Percentiles rank a stretch among this genome's conserved stretches.
phyloP scores from a whole-genome alignment of 2,329 filamentous ascomycete species.

The Graphilbum sp. region DNA sequence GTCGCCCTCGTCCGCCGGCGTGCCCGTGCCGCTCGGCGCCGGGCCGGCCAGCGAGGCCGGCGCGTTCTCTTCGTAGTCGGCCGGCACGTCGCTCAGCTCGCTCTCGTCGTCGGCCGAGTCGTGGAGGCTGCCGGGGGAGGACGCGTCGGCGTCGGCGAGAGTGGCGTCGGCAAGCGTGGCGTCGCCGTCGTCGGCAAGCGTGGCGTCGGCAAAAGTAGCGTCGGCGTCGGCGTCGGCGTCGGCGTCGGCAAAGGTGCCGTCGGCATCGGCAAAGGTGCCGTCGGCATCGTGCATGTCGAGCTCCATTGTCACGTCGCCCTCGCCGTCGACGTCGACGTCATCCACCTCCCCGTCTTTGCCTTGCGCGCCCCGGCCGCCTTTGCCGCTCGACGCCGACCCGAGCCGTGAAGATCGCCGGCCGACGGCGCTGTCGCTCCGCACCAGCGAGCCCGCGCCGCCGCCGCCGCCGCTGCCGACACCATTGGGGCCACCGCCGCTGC shows the following conservation, averaged over 20 bases:
- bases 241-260: constrained; percentile 2
- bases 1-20: constrained; percentile 7
- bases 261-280: background rate
- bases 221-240: constrained; percentile 1
- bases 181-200: background rate
- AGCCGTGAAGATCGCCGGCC: constrained; percentile 21
- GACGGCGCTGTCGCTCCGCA: constrained; percentile 15
- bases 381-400: constrained; percentile 29
- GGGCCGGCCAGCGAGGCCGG: constrained; percentile 32
- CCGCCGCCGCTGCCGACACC: background rate
- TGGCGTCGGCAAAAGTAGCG: no score
- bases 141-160: constrained; percentile 13
- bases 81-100: constrained; percentile 48
- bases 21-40: constrained; percentile 12
- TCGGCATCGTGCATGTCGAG: constrained; percentile 17
- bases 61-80: constrained; percentile 40
- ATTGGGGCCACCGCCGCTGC: constrained; percentile 1
- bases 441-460: background rate
- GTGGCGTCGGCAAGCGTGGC: background rate
- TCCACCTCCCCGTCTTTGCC: constrained; percentile 18
- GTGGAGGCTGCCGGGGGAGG: constrained; percentile 42
- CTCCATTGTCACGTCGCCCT: constrained; percentile 13
- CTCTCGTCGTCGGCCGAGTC: constrained; percentile 55
- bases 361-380: constrained; percentile 13
- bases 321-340: constrained; percentile 19